Evolutionary conservation across 1,139 yeast genomes (phyloP).

Genomic region (Yamadazyma sp.): DNA sequence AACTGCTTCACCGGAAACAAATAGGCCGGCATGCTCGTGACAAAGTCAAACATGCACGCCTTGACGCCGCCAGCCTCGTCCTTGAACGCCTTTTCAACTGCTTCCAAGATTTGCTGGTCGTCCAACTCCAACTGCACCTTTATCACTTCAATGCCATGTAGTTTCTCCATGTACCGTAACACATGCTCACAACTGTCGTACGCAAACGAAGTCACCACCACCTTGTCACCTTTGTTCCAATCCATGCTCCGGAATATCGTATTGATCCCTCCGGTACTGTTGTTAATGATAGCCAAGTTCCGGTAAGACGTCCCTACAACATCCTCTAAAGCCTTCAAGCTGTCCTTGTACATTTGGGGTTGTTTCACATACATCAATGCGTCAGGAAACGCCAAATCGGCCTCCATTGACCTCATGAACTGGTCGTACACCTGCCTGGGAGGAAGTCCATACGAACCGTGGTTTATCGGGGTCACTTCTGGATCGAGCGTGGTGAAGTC

Average conservation of each 20-base stretch:
- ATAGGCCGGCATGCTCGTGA: conserved; percentile 66
- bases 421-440: conserved; percentile 41
- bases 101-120: conserved; percentile 43
- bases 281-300: conserved; percentile 50
- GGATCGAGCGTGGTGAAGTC: conserved; percentile 43
- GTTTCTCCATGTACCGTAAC: conserved; percentile 44
- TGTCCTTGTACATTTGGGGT: conserved; percentile 23
- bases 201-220: conserved; percentile 52
- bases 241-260: conserved; percentile 56
- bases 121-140: conserved; percentile 52
- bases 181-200: conserved; percentile 62
- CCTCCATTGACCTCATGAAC: conserved; percentile 22
- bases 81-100: conserved; percentile 34
- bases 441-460: conserved; percentile 55
- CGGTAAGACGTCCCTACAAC: conserved; percentile 44
- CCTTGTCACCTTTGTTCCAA: conserved; percentile 54
- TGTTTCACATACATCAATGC: conserved; percentile 27
- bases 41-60: conserved; percentile 58
- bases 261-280: conserved; percentile 66
- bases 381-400: conserved; percentile 44
- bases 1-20: conserved; percentile 56
- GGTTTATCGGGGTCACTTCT: conserved; percentile 45
- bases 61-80: conserved; percentile 23
- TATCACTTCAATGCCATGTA: conserved; percentile 44
- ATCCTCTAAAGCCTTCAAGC: conserved; percentile 34